Evolutionary conservation across 768 basidiomycete genomes (phyloP).

Genomic region (Tephrocybe rancida): DNA sequence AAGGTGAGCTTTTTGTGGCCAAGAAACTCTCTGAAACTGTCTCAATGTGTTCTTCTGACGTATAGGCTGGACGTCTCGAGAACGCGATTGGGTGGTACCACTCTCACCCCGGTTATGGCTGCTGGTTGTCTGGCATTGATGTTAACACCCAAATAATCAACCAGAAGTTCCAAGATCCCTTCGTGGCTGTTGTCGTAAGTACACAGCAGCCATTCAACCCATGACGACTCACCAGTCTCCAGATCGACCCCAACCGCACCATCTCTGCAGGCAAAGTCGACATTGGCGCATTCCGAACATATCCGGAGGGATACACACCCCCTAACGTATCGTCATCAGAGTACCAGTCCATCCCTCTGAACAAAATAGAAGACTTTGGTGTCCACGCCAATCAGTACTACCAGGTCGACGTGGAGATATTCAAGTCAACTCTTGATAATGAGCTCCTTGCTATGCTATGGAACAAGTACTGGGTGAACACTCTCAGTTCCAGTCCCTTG

Average conservation of each 20-base stretch:
- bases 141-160: slow-evolving; percentile 96
- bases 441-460: slow-evolving; percentile 88
- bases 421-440: slow-evolving; percentile 89
- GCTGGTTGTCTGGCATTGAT: slow-evolving; percentile 99
- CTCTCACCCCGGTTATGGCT: slow-evolving; percentile 98
- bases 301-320: slow-evolving; percentile 93
- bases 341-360: slow-evolving; percentile 95
- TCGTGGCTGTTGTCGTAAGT: slow-evolving; percentile 93
- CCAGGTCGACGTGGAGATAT: slow-evolving; percentile 90
- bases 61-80: slow-evolving; percentile 79
- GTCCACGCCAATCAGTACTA: slow-evolving; percentile 98
- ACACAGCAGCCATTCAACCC: not conserved
- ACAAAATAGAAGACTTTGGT: slow-evolving; percentile 99
- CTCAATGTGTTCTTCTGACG: not conserved
- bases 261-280: slow-evolving; percentile 98
- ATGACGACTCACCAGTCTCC: not conserved
- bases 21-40: not conserved
- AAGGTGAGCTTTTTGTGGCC: slow-evolving; percentile 52
- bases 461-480: slow-evolving; percentile 99
- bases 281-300: slow-evolving; percentile 98
- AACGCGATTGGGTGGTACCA: slow-evolving; percentile 98
- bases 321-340: slow-evolving; percentile 70
- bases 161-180: slow-evolving; percentile 94
- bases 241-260: slow-evolving; percentile 98
- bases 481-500: slow-evolving; percentile 89